Evolutionary conservation across 345 rosid species (phyloP).

Genomic region (Trapa incisa): DNA sequence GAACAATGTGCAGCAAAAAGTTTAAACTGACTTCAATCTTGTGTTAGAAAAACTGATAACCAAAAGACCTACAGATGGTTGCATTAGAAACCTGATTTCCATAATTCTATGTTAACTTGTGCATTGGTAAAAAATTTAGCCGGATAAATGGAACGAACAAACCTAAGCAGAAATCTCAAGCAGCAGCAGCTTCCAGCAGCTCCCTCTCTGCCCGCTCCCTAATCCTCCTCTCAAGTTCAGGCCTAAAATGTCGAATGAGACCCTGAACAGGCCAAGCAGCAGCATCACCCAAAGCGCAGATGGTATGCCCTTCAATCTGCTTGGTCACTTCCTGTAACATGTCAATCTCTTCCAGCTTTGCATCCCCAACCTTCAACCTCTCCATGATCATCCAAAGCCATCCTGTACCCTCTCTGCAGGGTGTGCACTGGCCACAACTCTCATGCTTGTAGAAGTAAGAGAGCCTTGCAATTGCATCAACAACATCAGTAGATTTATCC

Average conservation of each 20-base stretch:
- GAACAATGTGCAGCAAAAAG: no score
- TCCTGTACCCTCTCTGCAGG: conserved; percentile 94
- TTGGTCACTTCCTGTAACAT: conserved; percentile 97
- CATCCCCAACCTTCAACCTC: conserved; percentile 88
- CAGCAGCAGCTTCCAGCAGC: conserved; percentile 84
- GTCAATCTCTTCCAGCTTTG: conserved; percentile 93
- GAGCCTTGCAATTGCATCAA: conserved; percentile 94
- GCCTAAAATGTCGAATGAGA: conserved; percentile 90
- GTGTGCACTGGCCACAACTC: conserved; percentile 98
- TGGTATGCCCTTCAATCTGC: conserved; percentile 96
- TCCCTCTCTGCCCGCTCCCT: conserved; percentile 83
- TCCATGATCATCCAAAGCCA: conserved; percentile 99
- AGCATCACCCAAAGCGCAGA: conserved; percentile 96
- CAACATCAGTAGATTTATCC: conserved; percentile 97
- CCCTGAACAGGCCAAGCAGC: conserved; percentile 99
- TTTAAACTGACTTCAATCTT: neutral
- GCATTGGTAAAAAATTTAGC: neutral
- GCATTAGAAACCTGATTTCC: neutral
- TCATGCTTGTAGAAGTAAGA: conserved; percentile 97
- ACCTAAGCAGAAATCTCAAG: conserved; percentile 35
- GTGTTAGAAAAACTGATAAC: neutral
- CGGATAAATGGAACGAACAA: conserved; percentile 4
- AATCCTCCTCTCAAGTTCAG: conserved; percentile 94
- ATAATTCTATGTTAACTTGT: neutral
- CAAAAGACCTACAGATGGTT: neutral